phyloP scores from a whole-genome alignment of 352 stramenopile genomes.

The Discostella stelligera region DNA sequence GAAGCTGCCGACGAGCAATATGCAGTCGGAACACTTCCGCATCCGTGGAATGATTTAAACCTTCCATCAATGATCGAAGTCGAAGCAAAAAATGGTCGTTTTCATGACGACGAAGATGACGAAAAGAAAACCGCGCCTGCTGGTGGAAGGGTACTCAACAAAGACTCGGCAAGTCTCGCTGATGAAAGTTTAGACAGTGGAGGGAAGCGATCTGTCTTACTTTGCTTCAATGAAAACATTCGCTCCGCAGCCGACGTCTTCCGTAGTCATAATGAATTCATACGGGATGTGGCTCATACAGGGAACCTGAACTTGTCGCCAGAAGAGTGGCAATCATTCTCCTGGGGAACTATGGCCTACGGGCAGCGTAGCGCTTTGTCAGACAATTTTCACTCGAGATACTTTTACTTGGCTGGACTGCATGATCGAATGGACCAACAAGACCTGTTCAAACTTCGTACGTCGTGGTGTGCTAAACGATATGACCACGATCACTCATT shows the following conservation, averaged over 20 bases:
- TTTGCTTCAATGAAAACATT: constrained; percentile 84
- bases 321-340: constrained; percentile 79
- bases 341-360: constrained; percentile 48
- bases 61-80: constrained; percentile 14
- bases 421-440: constrained; percentile 41
- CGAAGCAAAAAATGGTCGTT: neutral
- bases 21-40: constrained; percentile 53
- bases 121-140: constrained; percentile 24
- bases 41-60: constrained; percentile 72
- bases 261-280: constrained; percentile 82
- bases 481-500: constrained; percentile 80
- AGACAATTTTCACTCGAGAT: constrained; percentile 30
- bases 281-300: constrained; percentile 75
- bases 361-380: constrained; percentile 10
- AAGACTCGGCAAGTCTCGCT: constrained; percentile 30
- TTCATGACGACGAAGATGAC: constrained; percentile 48
- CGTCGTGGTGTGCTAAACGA: constrained; percentile 78
- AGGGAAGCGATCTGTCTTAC: constrained; percentile 70
- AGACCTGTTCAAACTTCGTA: constrained; percentile 70
- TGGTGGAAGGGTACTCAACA: constrained; percentile 15
- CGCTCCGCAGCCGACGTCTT: constrained; percentile 78
- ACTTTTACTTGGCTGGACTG: constrained; percentile 28
- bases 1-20: constrained; percentile 59
- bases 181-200: constrained; percentile 44
- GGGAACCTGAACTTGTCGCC: constrained; percentile 68